Conservation (phyloP, 768 basidiomycete genomes). For the Tricholoma terreum region DNA sequence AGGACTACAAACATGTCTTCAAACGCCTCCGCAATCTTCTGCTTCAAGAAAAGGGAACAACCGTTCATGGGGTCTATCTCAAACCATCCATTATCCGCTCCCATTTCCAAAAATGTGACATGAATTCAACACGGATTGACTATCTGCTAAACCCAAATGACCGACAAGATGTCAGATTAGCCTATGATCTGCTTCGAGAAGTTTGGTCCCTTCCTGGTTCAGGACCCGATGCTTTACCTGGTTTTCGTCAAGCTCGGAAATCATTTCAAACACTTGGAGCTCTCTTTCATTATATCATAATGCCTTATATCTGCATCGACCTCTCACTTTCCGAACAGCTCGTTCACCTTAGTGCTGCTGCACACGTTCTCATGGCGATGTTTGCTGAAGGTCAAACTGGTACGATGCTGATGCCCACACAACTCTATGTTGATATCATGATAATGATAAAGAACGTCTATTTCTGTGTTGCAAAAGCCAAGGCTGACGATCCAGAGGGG, state of each 20-base stretch:
- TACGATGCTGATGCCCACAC: neutral
- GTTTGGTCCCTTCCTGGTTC: constrained; percentile 23
- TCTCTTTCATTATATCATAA: constrained; percentile 21
- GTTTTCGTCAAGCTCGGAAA: constrained; percentile 13
- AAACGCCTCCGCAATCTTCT: constrained; percentile 23
- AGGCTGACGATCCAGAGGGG: constrained; percentile 28
- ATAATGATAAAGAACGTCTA: constrained; percentile 37
- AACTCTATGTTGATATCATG: constrained; percentile 30
- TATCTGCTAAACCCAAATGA: constrained; percentile 26
- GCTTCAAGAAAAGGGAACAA: constrained; percentile 19
- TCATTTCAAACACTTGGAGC: constrained; percentile 21
- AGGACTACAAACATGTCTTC: constrained; percentile 31
- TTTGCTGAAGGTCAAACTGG: neutral
- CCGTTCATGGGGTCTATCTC: neutral
- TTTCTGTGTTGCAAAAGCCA: constrained; percentile 37
- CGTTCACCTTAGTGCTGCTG: constrained; percentile 29
- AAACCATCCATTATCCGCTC: neutral
- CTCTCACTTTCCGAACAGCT: constrained; percentile 32
- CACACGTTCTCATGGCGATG: constrained; percentile 22
- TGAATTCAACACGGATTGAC: constrained; percentile 17
- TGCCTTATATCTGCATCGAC: constrained; percentile 27
- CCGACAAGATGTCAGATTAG: constrained; percentile 29
- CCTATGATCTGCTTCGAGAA: constrained; percentile 20
- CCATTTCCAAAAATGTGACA: constrained; percentile 15
- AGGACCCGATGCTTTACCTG: constrained; percentile 10